Base-by-base conservation (phyloP, 2,329 filamentous ascomycete species). In the Onygena corvina region DNA sequence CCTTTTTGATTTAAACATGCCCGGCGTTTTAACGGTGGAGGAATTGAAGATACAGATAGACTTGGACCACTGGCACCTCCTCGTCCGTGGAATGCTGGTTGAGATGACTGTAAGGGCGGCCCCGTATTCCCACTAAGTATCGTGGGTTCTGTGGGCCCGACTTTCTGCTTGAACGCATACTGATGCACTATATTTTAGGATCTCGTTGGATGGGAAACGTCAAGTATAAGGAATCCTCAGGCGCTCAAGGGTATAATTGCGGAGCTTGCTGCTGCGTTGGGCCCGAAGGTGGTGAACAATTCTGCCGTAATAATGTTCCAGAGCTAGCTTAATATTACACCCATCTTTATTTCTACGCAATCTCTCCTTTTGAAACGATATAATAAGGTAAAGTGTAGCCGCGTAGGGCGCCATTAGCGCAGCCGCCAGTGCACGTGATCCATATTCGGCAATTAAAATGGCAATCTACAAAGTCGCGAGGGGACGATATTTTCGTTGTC, bases 191-290 rank as follows among this genome's bases (percentile, higher is more conserved):
- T 36, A n/a, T 1, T 29, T 35, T 49, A 71, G 66, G 70, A 73
- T 49, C 60, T 73, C 7, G 65, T 68, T 29, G 64, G 63, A n/a
- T 74, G 71, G 71, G 70, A 72, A 49, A 54, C 55, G 12, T 67
- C 66, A 58, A 58, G 65, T 23, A 63, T 72, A 21, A 61, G 61
- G 23, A 62, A 69, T 30, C 64, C 70, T 2, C 63, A 67, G 44
- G 67, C 69, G 0, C 59, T 73, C 47, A 73, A 72, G 53, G 69
- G 69, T 1, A 71, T 72, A 31, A 57, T 70, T 25, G 70, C 66
- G 5, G 71, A 74, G 51, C 57, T 73, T 38, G 69, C 70, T 7
- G 70, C 71, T 2, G 63, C 60, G 6, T 56, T 73, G 42, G 71
- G 71, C 1, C 66, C 66, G 14, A 61, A 64, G n/a, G 57, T 73